Base-by-base conservation (phyloP, 257 asterid genomes). In the Anisodus acutangulus region DNA sequence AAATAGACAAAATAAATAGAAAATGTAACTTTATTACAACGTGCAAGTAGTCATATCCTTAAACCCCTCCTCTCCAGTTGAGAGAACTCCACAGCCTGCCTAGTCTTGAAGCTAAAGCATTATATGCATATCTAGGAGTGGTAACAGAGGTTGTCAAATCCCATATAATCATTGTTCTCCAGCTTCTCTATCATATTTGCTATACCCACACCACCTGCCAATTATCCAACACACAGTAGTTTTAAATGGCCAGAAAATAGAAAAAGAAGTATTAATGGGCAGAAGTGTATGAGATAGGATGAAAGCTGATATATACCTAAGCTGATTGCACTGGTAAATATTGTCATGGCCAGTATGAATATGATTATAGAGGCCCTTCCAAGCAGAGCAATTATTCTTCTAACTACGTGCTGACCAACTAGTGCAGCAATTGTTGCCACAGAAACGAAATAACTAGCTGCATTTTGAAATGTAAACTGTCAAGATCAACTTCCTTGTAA, bases 371-470 rank as follows among this genome's bases (percentile, higher is more conserved):
- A 88, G 60, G 90, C 87, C 81, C 90, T 78, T 22, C 90, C 90
- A 84, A 88, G 72, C 9, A 88, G 43, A 4, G 86, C 86, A 49
- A 88, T 88, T 45, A 86, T 68, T 69, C 66, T 86, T 81, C 90
- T 82, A 49, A 88, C 83, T 13, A 88, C 88, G 53, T 81, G 89
- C 5, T 88, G 90, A 45, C 90, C 90, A 22, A 70, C 88, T 31
- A 88, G 60, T 71, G 90, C 90, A 86, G 90, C 90, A 78, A 86
- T 39, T n/a, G 90, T 88, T 58, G 87, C 90, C 55, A 88, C 83
- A 1, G 81, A 26, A 17, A 82, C 85, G 59, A 88, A 86, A 80
- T 88, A 88, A 60, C 86, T 9, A 79, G 90, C 90, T 88, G 88
- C 74, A 80, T 45, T 9, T 12, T 17, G 16, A 47, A 45, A 63